A percentile compares a stretch with the other conserved stretches of the same genome.
These are phyloP conservation scores for Trypanosoma cruzi DNA, from an alignment of 208 protist genomes.

Conservation along the genomic window DNA sequence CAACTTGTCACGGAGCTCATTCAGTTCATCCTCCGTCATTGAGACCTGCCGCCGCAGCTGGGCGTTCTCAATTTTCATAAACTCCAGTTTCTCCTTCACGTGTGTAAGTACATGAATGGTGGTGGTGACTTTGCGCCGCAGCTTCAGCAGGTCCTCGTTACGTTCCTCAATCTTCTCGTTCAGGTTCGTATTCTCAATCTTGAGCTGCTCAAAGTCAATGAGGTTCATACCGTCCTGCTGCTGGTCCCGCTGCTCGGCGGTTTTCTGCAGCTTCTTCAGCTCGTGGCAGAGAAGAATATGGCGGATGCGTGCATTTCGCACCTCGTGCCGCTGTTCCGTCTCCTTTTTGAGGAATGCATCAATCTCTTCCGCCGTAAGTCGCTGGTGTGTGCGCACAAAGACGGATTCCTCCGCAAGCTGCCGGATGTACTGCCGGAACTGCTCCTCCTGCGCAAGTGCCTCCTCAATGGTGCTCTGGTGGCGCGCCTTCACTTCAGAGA, in stretches of 20 bases:
- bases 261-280: conserved; percentile 62
- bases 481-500: conserved; percentile 46
- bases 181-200: conserved; percentile 99
- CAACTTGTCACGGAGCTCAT: conserved; percentile 84
- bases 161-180: conserved; percentile 99
- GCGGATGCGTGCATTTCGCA: conserved; percentile 85
- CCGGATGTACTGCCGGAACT: conserved; percentile 76
- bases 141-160: conserved; percentile 97
- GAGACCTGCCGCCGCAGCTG: conserved; percentile 86
- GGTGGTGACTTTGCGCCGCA: conserved; percentile 94
- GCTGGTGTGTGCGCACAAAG: conserved; percentile 78
- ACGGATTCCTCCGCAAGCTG: conserved; percentile 46
- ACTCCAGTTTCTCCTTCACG: conserved; percentile 98
- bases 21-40: conserved; percentile 91
- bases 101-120: conserved; percentile 98
- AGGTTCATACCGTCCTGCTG: conserved; percentile 94
- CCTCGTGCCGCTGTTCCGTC: conserved; percentile 61
- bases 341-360: conserved; percentile 80
- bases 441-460: conserved; percentile 58
- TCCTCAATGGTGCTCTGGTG: conserved; percentile 72
- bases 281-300: conserved; percentile 93
- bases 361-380: conserved; percentile 71
- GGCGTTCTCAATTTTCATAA: conserved; percentile 93
- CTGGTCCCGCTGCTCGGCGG: conserved; percentile 47
- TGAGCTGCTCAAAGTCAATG: conserved; percentile 99